phyloP scores from a whole-genome alignment of 345 rosid species.

The Euphorbia tirucalli region DNA sequence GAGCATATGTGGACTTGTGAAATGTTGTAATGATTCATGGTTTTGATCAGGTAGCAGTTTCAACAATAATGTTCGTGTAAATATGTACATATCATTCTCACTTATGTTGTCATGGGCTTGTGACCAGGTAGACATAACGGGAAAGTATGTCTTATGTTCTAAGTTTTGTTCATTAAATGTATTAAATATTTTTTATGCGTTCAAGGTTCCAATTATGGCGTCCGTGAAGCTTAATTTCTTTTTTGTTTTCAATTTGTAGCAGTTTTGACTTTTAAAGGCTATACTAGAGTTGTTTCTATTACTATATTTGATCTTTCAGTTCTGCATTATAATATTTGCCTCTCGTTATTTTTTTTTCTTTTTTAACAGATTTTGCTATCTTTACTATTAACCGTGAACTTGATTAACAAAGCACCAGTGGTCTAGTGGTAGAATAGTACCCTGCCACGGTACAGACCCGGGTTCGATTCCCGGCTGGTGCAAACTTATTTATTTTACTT shows the following conservation, averaged over 20 bases:
- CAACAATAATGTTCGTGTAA: too few species aligned
- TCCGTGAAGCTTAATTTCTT: too few species aligned
- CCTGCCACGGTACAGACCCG: conserved; percentile 31
- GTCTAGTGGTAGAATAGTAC: conserved; percentile 53
- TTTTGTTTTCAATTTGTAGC: not conserved
- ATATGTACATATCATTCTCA: not conserved
- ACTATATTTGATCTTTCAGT: not conserved
- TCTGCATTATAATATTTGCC: not conserved
- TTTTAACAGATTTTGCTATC: too few species aligned
- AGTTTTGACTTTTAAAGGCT: not conserved
- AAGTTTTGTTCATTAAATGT: too few species aligned
- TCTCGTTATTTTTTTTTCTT: too few species aligned
- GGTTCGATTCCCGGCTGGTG: conserved; percentile 27
- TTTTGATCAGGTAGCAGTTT: not conserved
- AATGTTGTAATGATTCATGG: too few species aligned
- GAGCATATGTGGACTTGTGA: not conserved
- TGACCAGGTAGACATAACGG: too few species aligned
- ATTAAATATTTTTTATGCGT: not conserved
- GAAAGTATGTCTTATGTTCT: too few species aligned
- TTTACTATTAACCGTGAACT: too few species aligned
- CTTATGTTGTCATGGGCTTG: not conserved
- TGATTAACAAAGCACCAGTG: conserved; percentile 48
- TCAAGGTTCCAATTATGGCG: not conserved
- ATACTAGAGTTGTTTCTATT: too few species aligned
- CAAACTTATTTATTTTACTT: too few species aligned